phyloP scores from a whole-genome alignment of 306 rosid genomes.

The Gastrolobium villosum region DNA sequence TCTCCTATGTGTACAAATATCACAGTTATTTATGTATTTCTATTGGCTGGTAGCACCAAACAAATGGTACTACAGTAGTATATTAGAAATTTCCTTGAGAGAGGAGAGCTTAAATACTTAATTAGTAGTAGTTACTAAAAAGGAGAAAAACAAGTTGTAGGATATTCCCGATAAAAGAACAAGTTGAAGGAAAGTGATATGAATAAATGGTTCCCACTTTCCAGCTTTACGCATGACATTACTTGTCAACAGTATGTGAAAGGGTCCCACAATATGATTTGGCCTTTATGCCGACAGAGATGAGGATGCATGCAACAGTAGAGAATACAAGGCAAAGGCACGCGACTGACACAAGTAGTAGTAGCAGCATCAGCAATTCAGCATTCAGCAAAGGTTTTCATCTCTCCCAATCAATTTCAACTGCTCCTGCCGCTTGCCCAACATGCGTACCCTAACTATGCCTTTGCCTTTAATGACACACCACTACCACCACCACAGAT shows the following conservation, averaged over 20 bases:
- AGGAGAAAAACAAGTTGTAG: background rate
- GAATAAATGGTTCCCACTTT: constrained; percentile 3
- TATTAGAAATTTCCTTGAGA: no score
- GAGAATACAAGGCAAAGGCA: constrained; percentile 7
- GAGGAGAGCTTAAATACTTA: background rate
- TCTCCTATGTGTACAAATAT: no score
- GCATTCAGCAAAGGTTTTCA: background rate
- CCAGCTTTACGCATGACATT: constrained; percentile 16
- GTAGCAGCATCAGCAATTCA: background rate
- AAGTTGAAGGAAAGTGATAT: background rate
- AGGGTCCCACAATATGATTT: constrained; percentile 37
- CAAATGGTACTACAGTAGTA: no score
- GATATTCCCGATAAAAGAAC: background rate
- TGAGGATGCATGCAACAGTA: constrained; percentile 41
- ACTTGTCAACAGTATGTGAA: background rate
- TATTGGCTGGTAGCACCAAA: no score
- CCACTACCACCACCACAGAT: background rate
- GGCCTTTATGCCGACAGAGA: constrained; percentile 58
- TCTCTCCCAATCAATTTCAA: background rate
- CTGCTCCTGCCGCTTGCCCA: constrained; percentile 42
- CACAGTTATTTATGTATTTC: no score
- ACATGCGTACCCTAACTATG: constrained; percentile 31
- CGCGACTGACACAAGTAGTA: constrained; percentile 31
- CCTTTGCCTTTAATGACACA: constrained; percentile 16
- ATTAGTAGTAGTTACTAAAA: background rate